phyloP scores from a whole-genome alignment of 2,329 filamentous ascomycete species.

The Botrytis hyacinthi region DNA sequence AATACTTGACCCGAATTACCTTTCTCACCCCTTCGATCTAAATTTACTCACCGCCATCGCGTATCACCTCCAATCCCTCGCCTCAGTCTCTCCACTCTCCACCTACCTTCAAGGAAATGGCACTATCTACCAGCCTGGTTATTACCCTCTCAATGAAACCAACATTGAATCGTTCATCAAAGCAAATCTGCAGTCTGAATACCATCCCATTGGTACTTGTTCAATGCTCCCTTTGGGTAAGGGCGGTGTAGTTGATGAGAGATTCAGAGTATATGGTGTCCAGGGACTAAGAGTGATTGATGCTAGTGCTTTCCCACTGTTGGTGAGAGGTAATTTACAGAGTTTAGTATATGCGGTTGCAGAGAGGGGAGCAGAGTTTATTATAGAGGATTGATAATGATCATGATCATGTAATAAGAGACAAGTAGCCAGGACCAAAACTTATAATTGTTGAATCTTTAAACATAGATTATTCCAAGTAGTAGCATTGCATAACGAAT shows the following conservation, averaged over 20 bases:
- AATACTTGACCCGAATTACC: conserved; percentile 43
- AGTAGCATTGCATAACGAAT: neutral
- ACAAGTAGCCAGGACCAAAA: neutral
- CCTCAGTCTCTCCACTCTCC: conserved; percentile 2
- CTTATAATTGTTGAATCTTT: neutral
- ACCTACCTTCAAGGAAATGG: neutral
- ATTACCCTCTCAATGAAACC: neutral
- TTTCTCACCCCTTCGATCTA: conserved; percentile 44
- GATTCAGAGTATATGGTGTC: conserved; percentile 20
- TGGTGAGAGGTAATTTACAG: conserved; percentile 16
- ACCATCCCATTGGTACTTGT: conserved; percentile 20
- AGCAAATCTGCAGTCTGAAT: neutral
- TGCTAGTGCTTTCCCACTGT: conserved; percentile 18
- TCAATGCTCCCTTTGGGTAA: neutral
- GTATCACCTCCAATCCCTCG: conserved; percentile 4
- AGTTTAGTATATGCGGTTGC: conserved; percentile 19
- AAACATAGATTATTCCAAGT: neutral
- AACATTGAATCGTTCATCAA: neutral
- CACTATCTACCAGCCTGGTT: neutral
- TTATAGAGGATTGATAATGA: neutral
- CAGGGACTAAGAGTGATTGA: conserved; percentile 14
- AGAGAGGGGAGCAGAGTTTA: conserved; percentile 12
- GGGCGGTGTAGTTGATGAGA: conserved; percentile 13
- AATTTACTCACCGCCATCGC: neutral
- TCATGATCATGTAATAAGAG: neutral